phyloP scores from a whole-genome alignment of 805 yeast species.

The Candida alai region DNA sequence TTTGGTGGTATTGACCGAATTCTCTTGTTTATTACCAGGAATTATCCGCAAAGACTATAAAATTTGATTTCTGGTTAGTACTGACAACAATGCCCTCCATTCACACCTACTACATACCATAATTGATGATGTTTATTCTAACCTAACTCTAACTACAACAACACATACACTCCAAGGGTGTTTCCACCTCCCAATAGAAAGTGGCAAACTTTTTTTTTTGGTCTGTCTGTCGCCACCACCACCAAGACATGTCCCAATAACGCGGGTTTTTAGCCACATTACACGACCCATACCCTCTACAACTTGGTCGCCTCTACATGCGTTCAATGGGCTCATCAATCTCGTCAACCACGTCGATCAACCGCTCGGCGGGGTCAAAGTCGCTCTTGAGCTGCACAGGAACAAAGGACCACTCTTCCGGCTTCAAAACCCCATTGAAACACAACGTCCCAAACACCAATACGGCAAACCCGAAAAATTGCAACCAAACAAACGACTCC shows the following conservation, averaged over 20 bases:
- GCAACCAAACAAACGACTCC: constrained; percentile 65
- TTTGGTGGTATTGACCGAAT: constrained; percentile 48
- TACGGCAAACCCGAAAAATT: constrained; percentile 57
- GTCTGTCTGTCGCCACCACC: background rate
- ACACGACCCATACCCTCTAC: too few relatives aligned
- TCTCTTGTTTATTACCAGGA: constrained; percentile 47
- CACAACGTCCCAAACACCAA: constrained; percentile 70
- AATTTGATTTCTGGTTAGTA: too few relatives aligned
- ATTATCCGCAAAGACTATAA: constrained; percentile 48
- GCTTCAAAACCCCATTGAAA: constrained; percentile 65
- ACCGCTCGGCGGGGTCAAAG: constrained; percentile 11
- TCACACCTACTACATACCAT: too few relatives aligned
- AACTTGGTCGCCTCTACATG: constrained; percentile 8
- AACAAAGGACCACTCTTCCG: constrained; percentile 44
- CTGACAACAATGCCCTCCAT: too few relatives aligned
- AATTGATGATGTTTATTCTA: too few relatives aligned
- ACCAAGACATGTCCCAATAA: too few relatives aligned
- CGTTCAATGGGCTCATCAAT: constrained; percentile 31
- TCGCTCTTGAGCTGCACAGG: constrained; percentile 29
- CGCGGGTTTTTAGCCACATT: background rate
- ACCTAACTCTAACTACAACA: background rate
- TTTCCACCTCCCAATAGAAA: background rate
- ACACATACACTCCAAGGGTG: too few relatives aligned
- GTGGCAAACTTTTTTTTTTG: constrained; percentile 4
- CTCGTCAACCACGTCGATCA: constrained; percentile 24